Conservation (phyloP, 345 rosid species). For the Gynandropsis gynandra region DNA sequence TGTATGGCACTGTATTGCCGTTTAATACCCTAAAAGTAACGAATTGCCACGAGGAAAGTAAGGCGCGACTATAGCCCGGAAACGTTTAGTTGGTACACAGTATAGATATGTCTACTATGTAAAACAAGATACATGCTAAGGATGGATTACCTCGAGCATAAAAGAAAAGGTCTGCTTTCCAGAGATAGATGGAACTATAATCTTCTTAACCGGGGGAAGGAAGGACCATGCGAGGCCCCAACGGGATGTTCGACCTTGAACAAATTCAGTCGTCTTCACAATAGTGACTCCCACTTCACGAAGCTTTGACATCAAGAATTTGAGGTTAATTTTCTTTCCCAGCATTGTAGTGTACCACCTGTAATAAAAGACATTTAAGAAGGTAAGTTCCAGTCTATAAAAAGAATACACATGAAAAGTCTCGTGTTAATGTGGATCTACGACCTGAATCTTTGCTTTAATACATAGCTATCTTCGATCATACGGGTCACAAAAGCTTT, state of each 20-base stretch:
- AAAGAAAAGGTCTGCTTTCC: conserved; percentile 47
- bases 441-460: conserved; percentile 64
- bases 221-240: conserved; percentile 98
- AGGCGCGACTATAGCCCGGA: neutral
- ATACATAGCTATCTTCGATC: conserved; percentile 60
- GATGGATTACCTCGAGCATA: conserved; percentile 63
- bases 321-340: conserved; percentile 80
- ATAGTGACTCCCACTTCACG: conserved; percentile 58
- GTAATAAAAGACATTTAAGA: conserved; percentile 1
- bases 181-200: conserved; percentile 38
- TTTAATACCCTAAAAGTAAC: conserved; percentile 46
- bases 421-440: neutral
- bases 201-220: conserved; percentile 53
- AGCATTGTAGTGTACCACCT: conserved; percentile 96
- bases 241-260: conserved; percentile 81
- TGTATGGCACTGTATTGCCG: conserved; percentile 63
- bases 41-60: conserved; percentile 3
- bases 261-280: conserved; percentile 85
- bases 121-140: conserved; percentile 7
- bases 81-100: neutral
- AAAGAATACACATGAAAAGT: conserved; percentile 5
- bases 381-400: conserved; percentile 2
- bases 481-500: conserved; percentile 63
- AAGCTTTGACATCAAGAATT: conserved; percentile 60
- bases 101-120: conserved; percentile 8